phyloP scores from a whole-genome alignment of 1,139 yeast genomes.

The Sugiyamaella grinbergsii region DNA sequence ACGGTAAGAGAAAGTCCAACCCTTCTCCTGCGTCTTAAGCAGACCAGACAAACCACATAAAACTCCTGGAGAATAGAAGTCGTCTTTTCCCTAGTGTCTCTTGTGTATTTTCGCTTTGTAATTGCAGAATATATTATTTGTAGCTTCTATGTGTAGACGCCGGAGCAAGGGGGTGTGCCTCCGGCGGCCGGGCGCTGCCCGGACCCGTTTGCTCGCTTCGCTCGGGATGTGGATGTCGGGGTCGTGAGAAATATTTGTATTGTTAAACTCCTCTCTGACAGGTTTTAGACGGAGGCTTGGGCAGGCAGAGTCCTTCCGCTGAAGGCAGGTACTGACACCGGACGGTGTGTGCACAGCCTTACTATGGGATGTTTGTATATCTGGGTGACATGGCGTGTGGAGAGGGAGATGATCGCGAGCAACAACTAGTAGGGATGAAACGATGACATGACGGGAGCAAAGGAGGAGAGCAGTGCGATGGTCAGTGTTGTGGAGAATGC shows the following conservation, averaged over 20 bases:
- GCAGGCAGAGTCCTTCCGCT: no score
- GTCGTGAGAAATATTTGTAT: no score
- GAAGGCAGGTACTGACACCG: no score
- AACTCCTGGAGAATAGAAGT: neutral
- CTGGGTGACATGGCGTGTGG: slow-evolving; percentile 1
- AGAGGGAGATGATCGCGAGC: neutral
- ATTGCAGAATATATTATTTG: slow-evolving; percentile 18
- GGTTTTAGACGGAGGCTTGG: no score
- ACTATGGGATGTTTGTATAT: neutral
- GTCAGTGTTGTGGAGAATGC: slow-evolving; percentile 3
- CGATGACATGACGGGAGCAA: neutral
- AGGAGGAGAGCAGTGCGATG: neutral
- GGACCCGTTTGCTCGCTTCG: slow-evolving; percentile 4
- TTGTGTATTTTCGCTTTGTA: slow-evolving; percentile 18
- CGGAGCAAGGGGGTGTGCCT: neutral
- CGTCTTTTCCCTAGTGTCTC: slow-evolving; percentile 4
- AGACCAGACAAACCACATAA: neutral
- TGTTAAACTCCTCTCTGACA: no score
- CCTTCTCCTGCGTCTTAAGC: slow-evolving; percentile 67
- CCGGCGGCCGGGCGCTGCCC: slow-evolving; percentile 6
- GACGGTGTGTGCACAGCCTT: slow-evolving; percentile 2
- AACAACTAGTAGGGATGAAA: no score
- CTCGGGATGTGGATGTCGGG: neutral
- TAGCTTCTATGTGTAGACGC: no score
- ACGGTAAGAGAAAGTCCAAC: slow-evolving; percentile 99